Conservation (phyloP, 306 rosid genomes). For the Lagenaria siceraria region DNA sequence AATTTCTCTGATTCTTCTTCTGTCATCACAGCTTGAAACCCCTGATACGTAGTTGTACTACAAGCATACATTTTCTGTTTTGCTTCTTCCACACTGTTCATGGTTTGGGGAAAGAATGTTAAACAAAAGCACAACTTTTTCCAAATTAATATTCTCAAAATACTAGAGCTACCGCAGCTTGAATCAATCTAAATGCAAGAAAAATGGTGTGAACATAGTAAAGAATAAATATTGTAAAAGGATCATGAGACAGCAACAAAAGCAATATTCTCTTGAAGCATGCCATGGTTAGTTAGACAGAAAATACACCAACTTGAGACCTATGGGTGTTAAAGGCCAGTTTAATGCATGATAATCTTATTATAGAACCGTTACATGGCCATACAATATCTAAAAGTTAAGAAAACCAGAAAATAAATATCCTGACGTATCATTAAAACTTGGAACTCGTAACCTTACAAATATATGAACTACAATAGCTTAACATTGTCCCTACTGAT, state of each 20-base stretch:
- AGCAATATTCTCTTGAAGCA: neutral
- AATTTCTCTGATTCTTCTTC: conserved; percentile 81
- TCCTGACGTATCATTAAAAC: neutral
- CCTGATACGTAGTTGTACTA: conserved; percentile 69
- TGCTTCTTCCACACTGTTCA: conserved; percentile 71
- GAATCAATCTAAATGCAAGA: neutral
- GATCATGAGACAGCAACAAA: neutral
- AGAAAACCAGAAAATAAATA: neutral
- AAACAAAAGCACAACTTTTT: neutral
- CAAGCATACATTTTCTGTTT: conserved; percentile 79
- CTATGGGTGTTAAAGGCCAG: neutral
- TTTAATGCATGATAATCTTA: neutral
- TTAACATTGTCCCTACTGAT: neutral
- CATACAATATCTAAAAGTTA: neutral
- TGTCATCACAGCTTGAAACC: conserved; percentile 73
- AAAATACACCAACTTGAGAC: neutral
- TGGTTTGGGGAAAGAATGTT: neutral
- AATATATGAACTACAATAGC: neutral
- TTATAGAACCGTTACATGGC: neutral
- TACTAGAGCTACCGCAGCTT: neutral
- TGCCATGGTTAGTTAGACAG: neutral
- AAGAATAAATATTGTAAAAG: neutral
- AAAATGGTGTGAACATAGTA: neutral
- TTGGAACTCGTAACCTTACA: neutral
- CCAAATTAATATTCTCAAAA: neutral